phyloP scores from a whole-genome alignment of 2,329 filamentous ascomycete genomes.

The Penicillium sclerotigenum region DNA sequence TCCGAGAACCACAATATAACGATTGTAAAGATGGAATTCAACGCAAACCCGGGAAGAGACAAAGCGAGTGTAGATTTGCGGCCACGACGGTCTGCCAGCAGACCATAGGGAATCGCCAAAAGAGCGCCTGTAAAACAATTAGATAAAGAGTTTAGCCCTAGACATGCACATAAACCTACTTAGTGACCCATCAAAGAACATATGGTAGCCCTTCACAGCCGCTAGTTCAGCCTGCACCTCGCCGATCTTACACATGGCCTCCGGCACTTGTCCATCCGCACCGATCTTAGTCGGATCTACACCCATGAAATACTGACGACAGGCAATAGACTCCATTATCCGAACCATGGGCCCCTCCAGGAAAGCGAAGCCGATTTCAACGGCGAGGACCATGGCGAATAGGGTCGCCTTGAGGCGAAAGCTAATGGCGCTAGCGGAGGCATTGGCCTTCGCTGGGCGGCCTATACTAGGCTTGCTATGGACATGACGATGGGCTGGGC shows the following conservation, averaged over 20 bases:
- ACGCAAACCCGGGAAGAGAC: constrained; percentile 41
- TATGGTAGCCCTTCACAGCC: constrained; percentile 50
- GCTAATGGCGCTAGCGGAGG: constrained; percentile 27
- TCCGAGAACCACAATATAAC: constrained; percentile 39
- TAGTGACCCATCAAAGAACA: constrained; percentile 47
- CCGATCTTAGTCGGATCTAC: constrained; percentile 45
- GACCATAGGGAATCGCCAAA: constrained; percentile 50
- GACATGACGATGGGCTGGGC: not conserved
- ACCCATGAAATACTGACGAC: constrained; percentile 44
- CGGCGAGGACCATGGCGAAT: constrained; percentile 42
- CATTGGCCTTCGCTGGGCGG: constrained; percentile 3
- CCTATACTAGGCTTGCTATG: not conserved
- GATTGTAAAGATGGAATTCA: constrained; percentile 34
- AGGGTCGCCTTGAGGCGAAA: constrained; percentile 42
- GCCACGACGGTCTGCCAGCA: constrained; percentile 48
- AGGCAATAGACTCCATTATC: constrained; percentile 50
- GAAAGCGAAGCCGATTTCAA: constrained; percentile 48
- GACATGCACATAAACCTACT: constrained; percentile 26
- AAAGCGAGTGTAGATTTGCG: constrained; percentile 47
- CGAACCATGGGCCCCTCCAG: constrained; percentile 46
- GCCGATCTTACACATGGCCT: constrained; percentile 51
- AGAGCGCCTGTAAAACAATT: constrained; percentile 39
- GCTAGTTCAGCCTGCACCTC: constrained; percentile 50
- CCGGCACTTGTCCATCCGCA: constrained; percentile 42
- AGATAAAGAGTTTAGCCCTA: not conserved